phyloP scores from a whole-genome alignment of 306 rosid genomes.

The Cicer judaicum region DNA sequence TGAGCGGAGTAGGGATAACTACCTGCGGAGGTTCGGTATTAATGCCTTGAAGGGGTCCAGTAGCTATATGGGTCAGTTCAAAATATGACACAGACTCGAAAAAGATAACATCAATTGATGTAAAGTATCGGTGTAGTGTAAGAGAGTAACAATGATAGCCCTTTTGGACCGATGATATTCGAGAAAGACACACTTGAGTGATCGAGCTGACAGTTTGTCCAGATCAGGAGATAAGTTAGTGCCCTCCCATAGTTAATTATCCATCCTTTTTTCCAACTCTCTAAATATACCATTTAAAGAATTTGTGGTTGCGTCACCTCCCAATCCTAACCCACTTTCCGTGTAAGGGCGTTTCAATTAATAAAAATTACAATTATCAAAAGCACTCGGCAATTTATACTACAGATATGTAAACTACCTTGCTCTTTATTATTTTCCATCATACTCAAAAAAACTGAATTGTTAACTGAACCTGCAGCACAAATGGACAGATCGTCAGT shows the following conservation, averaged over 20 bases:
- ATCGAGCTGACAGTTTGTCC: too few species aligned
- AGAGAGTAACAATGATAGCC: too few species aligned
- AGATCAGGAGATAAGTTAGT: neutral
- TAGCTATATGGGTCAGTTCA: too few species aligned
- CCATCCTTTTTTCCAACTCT: conserved; percentile 16
- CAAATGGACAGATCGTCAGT: conserved; percentile 37
- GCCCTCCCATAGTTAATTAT: conserved; percentile 1
- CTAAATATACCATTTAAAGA: conserved; percentile 31
- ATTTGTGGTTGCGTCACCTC: conserved; percentile 11
- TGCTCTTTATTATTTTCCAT: conserved; percentile 82
- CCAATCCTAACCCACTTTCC: conserved; percentile 15
- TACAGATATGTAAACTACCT: conserved; percentile 56
- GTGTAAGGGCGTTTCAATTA: neutral
- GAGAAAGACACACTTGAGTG: too few species aligned
- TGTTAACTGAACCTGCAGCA: conserved; percentile 66
- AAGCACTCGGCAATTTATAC: conserved; percentile 13
- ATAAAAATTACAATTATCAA: neutral
- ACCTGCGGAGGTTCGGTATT: too few species aligned
- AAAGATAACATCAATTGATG: too few species aligned
- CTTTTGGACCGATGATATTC: too few species aligned
- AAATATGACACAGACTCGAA: too few species aligned
- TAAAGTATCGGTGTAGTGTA: too few species aligned
- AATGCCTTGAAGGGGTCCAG: too few species aligned
- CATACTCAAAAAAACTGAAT: conserved; percentile 60
- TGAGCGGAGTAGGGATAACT: too few species aligned